Conservation (phyloP, 2,329 filamentous ascomycete genomes). For the Drechmeria coniospora region DNA sequence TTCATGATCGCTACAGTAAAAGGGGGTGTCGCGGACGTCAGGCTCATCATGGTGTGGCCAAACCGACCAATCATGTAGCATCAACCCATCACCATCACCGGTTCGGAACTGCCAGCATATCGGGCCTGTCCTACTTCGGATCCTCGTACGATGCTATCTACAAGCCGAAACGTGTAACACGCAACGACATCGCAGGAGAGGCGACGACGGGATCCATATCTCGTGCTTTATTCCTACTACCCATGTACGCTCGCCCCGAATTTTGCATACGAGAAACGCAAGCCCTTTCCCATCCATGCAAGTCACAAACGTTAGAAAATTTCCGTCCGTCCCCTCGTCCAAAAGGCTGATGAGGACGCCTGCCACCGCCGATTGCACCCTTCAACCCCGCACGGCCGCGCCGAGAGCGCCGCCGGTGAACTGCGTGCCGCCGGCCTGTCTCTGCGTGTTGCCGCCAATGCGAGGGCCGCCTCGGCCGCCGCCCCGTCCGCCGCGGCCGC, state of each 20-base stretch:
- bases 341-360: constrained; percentile 5
- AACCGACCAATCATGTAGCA: too few relatives aligned
- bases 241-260: constrained; percentile 1
- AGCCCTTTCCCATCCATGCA: constrained; percentile 2
- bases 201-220: too few relatives aligned
- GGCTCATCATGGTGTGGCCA: too few relatives aligned
- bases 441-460: constrained; percentile 41
- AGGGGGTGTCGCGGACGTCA: too few relatives aligned
- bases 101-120: neutral
- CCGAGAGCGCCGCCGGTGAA: constrained; percentile 72
- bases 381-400: constrained; percentile 45
- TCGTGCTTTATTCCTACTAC: too few relatives aligned
- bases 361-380: constrained; percentile 2
- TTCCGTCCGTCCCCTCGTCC: too few relatives aligned
- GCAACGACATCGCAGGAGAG: neutral
- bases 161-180: constrained; percentile 1
- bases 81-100: too few relatives aligned
- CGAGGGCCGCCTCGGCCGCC: constrained; percentile 46
- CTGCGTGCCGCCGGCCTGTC: constrained; percentile 58
- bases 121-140: too few relatives aligned
- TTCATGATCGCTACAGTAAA: too few relatives aligned
- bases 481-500: constrained; percentile 48
- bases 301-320: neutral
- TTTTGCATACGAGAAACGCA: neutral
- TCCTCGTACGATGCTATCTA: too few relatives aligned